Evolutionary conservation across 495 filamentous ascomycete species (phyloP), one percentile per base, ranked within the genome.

Genomic region (Podospora pseudoanserina): DNA sequence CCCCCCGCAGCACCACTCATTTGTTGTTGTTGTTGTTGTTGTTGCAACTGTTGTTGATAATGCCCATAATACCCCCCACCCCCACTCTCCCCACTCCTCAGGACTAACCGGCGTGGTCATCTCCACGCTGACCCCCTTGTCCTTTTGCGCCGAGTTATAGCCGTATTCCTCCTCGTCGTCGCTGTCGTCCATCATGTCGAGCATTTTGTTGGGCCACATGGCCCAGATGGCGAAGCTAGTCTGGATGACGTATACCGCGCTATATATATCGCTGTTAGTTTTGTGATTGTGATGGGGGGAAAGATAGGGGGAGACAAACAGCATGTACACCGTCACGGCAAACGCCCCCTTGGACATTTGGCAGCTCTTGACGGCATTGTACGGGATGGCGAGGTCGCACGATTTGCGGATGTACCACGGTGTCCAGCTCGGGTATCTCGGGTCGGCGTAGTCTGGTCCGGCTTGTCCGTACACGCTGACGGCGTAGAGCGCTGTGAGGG

Each of bases 351-450:
- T 92, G 27, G 93, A 91, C 77, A 92, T 88, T 71, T 83, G 73
- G 80, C 93, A 97, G 74, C 89, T 91, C 28, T 83, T 82, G n/a
- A 86, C 79, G 60, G 88, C 85, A 13, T 75, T 78, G 54, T 79
- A 77, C 6, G 83, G 76, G 23, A 75, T 77, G 0, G 91, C 90
- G 15, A 93, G 85, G 58, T 75, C 84, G 77, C 93, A 97, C 69
- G 83, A 85, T 74, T 92, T 91, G 53, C 87, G 86, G 71, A 97
- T 87, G 73, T 96, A 97, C 93, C 93, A 97, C 4, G 92, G 81
- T 1, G 88, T 86, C 6, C 82, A 80, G 69, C 91, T 89, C 6
- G 86, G 88, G 68, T 90, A 87, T 4, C 82, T 72, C 7, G 89
- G 85, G 75, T 97, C 93, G 55, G 87, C 90, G 76, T 86, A 90